Percentiles rank a stretch among this genome's conserved stretches.
Evolutionary conservation across 2,329 filamentous ascomycete species (phyloP).

Genomic region (Fusarium illudens): DNA sequence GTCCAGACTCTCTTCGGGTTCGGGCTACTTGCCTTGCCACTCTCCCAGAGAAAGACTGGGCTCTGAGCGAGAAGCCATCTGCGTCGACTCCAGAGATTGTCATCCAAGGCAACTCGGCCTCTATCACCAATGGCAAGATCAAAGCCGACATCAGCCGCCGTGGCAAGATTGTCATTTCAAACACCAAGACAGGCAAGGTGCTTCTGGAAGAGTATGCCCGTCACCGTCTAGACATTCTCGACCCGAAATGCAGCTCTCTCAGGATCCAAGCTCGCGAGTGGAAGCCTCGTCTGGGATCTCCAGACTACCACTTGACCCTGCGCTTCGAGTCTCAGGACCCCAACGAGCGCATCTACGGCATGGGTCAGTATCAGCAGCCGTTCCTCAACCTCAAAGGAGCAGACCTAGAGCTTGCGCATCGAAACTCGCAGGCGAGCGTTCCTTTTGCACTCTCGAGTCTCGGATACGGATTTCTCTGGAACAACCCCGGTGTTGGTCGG

Average conservation of each 20-base stretch:
- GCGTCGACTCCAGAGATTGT: constrained; percentile 18
- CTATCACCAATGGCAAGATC: constrained; percentile 45
- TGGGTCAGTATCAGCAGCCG: constrained; percentile 75
- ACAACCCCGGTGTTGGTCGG: constrained; percentile 69
- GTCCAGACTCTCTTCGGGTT: constrained; percentile 55
- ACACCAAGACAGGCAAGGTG: constrained; percentile 36
- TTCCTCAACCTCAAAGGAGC: constrained; percentile 69
- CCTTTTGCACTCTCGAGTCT: constrained; percentile 68
- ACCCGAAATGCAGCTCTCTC: constrained; percentile 67
- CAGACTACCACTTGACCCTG: constrained; percentile 64
- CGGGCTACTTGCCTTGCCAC: constrained; percentile 52
- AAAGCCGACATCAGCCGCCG: constrained; percentile 40
- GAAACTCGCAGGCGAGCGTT: constrained; percentile 72
- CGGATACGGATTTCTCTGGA: constrained; percentile 73
- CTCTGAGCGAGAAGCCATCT: constrained; percentile 40
- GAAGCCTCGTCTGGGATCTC: constrained; percentile 57
- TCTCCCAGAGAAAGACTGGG: constrained; percentile 51
- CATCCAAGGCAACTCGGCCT: constrained; percentile 28
- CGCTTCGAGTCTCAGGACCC: constrained; percentile 64
- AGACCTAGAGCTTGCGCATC: constrained; percentile 70
- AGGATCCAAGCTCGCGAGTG: constrained; percentile 67
- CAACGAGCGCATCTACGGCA: constrained; percentile 70
- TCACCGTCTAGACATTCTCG: constrained; percentile 52
- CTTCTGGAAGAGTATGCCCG: constrained; percentile 47
- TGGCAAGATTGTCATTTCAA: constrained; percentile 45